Conservation (phyloP, 2,329 filamentous ascomycete species). For the Cladophialophora psammophila region DNA sequence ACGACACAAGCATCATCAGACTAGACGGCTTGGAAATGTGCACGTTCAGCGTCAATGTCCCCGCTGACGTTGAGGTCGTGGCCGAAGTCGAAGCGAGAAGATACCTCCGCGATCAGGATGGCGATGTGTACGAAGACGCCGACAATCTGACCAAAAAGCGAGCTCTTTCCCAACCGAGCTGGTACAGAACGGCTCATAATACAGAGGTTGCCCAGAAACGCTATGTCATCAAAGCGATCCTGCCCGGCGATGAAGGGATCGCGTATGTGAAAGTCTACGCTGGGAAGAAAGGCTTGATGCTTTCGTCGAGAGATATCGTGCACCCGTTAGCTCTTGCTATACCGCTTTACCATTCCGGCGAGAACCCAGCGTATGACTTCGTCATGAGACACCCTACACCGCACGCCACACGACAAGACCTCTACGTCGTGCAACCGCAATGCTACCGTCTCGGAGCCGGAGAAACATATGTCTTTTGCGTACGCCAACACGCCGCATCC, state of each 20-base stretch:
- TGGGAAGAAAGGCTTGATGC: constrained; percentile 93
- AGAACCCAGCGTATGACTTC: constrained; percentile 95
- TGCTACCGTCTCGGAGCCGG: constrained; percentile 87
- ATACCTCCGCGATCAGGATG: constrained; percentile 82
- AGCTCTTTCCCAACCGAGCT: constrained; percentile 88
- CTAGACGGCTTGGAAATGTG: constrained; percentile 94
- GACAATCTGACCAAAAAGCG: constrained; percentile 79
- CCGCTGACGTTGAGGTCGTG: constrained; percentile 86
- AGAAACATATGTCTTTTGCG: constrained; percentile 97
- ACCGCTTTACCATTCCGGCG: constrained; percentile 87
- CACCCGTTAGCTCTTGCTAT: constrained; percentile 88
- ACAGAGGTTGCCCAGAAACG: constrained; percentile 67
- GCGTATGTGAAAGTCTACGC: constrained; percentile 91
- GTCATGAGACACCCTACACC: constrained; percentile 92
- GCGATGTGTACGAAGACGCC: constrained; percentile 91
- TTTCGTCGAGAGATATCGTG: constrained; percentile 94
- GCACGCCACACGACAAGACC: constrained; percentile 94
- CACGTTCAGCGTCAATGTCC: constrained; percentile 86
- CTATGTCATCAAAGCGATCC: constrained; percentile 89
- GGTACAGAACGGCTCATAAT: constrained; percentile 69
- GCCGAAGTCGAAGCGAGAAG: constrained; percentile 89
- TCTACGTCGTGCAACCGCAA: constrained; percentile 96
- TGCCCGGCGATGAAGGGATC: constrained; percentile 90
- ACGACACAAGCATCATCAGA: constrained; percentile 83
- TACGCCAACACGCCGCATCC: constrained; percentile 84